Base-by-base conservation (phyloP, 2,329 filamentous ascomycete genomes). In the Xylariales sp. region DNA sequence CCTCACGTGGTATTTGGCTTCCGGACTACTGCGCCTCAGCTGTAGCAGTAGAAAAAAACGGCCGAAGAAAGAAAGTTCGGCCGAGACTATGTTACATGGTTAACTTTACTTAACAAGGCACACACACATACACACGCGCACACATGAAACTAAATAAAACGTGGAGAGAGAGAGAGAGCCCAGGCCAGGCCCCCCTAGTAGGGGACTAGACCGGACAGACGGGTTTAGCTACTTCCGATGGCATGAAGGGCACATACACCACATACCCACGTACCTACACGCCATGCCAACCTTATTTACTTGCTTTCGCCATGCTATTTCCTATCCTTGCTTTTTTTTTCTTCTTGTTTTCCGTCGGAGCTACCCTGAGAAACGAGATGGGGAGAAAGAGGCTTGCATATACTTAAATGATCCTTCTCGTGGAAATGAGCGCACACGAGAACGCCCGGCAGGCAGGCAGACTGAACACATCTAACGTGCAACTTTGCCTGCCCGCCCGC, bases 381-480 rank as follows among this genome's bases (percentile, higher is more conserved):
- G 12, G 36, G 12, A 39, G 34, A 39, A 39, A 39, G 12, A 39
- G 8, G 36, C 23, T 23, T 53, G n/a, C 16, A 18, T 39, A 23
- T 39, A 54, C n/a, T 54, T 54, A 23, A 36, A 16, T 54, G 50
- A 39, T 54, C 32, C 32, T 54, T 54, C 32, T 12, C 39, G 23
- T 23, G 23, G 23, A 23, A 23, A 23, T 23, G 23, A 23, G 23
- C 23, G 23, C 23, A 23, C 23, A 1, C 23, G 23, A 23, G 23
- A 23, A 23, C 23, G 23, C 23, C 23, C 23, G 23, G 23, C 41
- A 41, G 50, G 50, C 50, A 62, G 60, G 60, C 60, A 62, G 18
- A 23, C 23, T 23, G 9, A 6, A 30, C 16, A 43, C 14, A 45
- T 23, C 41, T 46, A 48, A 32, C 9, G 53, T 61, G 36, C 36